Conservation (phyloP, 2,329 filamentous ascomycete genomes). For the Emmonsiellopsis sp. region DNA sequence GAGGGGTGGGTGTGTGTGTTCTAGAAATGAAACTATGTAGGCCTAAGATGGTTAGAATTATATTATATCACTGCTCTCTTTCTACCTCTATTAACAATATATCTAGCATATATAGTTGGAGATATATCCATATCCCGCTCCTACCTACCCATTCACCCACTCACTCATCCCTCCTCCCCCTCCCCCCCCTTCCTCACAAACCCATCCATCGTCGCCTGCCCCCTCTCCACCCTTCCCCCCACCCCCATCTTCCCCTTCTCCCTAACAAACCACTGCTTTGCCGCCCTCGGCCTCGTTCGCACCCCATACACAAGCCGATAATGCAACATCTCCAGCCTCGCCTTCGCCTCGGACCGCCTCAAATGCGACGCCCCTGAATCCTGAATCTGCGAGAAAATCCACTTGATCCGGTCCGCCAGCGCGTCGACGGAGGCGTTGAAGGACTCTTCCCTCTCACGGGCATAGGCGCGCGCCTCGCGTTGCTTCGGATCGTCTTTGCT, state of each 20-base stretch:
- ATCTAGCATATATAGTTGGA: neutral
- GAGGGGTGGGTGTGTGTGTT: too few species aligned
- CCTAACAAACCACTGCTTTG: conserved; percentile 33
- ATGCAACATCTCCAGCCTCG: conserved; percentile 62
- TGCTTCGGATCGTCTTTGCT: too few species aligned
- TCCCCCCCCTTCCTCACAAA: conserved; percentile 3
- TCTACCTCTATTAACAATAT: too few species aligned
- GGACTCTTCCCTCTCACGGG: conserved; percentile 27
- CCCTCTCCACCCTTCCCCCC: conserved; percentile 4
- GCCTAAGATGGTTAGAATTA: too few species aligned
- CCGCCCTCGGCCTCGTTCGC: conserved; percentile 51
- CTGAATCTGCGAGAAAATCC: conserved; percentile 52
- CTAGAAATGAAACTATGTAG: too few species aligned
- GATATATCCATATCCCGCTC: neutral
- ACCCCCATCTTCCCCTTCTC: conserved; percentile 1
- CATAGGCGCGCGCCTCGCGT: conserved; percentile 8
- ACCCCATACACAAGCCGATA: conserved; percentile 63
- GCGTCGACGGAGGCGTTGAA: conserved; percentile 67
- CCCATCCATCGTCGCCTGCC: conserved; percentile 12
- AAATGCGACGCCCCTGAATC: conserved; percentile 66
- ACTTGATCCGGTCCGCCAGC: conserved; percentile 51
- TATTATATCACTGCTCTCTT: too few species aligned
- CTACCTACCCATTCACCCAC: neutral
- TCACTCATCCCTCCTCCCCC: neutral
- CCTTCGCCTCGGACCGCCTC: conserved; percentile 66